Conservation (phyloP, 176 grass and related monocot species). For the Musa itinerans region DNA sequence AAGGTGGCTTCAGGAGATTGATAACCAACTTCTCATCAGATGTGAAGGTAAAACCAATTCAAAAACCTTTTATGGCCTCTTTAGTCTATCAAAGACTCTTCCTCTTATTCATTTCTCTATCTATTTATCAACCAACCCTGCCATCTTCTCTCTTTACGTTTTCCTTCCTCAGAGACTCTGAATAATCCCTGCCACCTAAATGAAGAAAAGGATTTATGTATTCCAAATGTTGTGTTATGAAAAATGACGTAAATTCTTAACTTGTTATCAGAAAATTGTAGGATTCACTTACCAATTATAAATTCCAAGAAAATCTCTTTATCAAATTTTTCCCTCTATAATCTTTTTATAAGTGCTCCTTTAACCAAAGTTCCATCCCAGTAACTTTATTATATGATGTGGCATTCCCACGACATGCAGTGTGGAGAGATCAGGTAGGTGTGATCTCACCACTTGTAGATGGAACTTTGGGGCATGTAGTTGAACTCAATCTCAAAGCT, state of each 20-base stretch:
- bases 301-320: not conserved
- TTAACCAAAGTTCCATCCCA: not conserved
- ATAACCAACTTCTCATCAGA: constrained; percentile 91
- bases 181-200: not conserved
- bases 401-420: not conserved
- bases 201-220: not conserved
- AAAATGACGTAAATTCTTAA: no score
- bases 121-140: not conserved
- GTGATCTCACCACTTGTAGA: no score
- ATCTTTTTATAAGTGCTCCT: not conserved
- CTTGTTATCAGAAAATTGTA: no score
- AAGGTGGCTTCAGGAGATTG: constrained; percentile 58
- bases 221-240: not conserved
- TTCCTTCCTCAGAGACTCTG: not conserved
- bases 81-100: not conserved
- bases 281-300: not conserved
- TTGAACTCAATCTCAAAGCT: not conserved
- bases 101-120: not conserved
- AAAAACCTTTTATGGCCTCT: not conserved
- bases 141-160: not conserved
- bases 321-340: not conserved
- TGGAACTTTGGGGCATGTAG: not conserved
- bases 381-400: not conserved
- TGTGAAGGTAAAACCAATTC: constrained; percentile 51
- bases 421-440: no score